Conservation (phyloP, 441 rosid genomes). For the Eutrema salsugineum region DNA sequence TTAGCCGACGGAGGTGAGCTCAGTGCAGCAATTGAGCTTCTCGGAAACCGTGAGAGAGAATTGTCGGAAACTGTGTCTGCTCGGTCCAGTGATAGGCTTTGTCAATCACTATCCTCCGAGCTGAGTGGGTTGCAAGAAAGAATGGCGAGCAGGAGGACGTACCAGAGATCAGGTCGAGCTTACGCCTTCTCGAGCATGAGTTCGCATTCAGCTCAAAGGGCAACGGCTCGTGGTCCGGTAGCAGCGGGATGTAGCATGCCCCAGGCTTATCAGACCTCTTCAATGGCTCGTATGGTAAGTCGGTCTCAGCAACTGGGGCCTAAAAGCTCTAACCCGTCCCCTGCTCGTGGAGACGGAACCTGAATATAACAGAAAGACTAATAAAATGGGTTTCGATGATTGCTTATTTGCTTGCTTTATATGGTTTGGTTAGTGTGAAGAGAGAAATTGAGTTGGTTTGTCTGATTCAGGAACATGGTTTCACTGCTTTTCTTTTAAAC, state of each 20-base stretch:
- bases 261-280: constrained; percentile 66
- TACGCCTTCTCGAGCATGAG: constrained; percentile 66
- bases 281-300: constrained; percentile 66
- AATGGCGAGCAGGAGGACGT: constrained; percentile 48
- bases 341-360: constrained; percentile 10
- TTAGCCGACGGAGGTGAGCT: constrained; percentile 57
- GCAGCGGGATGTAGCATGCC: constrained; percentile 36
- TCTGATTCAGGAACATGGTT: constrained; percentile 1
- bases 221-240: constrained; percentile 57
- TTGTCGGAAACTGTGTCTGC: constrained; percentile 48
- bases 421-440: neutral
- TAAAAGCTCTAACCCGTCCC: constrained; percentile 24
- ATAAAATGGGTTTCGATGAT: neutral
- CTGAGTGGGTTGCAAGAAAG: constrained; percentile 67
- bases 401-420: neutral
- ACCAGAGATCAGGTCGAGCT: constrained; percentile 62
- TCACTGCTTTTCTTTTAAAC: neutral
- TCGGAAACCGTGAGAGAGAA: constrained; percentile 42
- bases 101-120: constrained; percentile 51
- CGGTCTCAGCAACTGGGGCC: constrained; percentile 51
- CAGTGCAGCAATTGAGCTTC: constrained; percentile 40
- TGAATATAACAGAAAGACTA: neutral
- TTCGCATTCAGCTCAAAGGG: constrained; percentile 74
- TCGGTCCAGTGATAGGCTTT: constrained; percentile 42
- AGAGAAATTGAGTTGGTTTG: constrained; percentile 9